Base-by-base conservation (phyloP, 148 eudicot species). In the Pharnaceum exiguum region DNA sequence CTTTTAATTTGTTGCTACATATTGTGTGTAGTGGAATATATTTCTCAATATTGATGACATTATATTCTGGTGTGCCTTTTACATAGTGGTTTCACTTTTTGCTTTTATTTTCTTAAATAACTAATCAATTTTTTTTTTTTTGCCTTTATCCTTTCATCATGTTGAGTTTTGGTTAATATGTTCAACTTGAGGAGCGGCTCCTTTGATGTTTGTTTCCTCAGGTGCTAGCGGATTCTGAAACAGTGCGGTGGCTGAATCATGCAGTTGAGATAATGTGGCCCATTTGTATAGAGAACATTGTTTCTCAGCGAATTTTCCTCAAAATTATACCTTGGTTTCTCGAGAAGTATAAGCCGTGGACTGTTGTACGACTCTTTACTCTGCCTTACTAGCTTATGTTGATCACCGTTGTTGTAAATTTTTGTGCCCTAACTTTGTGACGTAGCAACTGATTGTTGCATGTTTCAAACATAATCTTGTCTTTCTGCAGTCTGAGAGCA, bases 331-430 rank as follows among this genome's bases (percentile, higher is more conserved):
- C 99, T 23, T 93, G 99, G 99, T 88, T 93, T 72, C 63, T 93
- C 73, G 70, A 86, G 54, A 93, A 93, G 76, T 93, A 85, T 79
- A 93, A 93, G 65, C 99, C 99, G 8, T 86, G 96, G 99, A 89
- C 91, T 51, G 95, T 75, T 69, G 98, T 93, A 93, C 65, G 87
- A 38, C 28, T 70, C 30, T 19, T 10, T 59, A 10, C 60, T 48
- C 55, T 48, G 22, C 31, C 44, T 44, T 24, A 38, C 13, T 37
- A 27, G 9, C 25, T 5, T 27, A 10, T 37, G 18, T 29, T 28
- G 31, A 30, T 31, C 29, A 25, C 10, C 57, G 49, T 18, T 44
- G 32, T 18, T 28, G 29, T n/a, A n/a, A n/a, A n/a, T n/a, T n/a
- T n/a, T n/a, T n/a, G n/a, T n/a, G n/a, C n/a, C n/a, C n/a, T n/a